These are phyloP conservation scores for Pseudogymnoascus sp. DNA, from an alignment of 2,329 filamentous ascomycete genomes.

Conservation along the genomic window DNA sequence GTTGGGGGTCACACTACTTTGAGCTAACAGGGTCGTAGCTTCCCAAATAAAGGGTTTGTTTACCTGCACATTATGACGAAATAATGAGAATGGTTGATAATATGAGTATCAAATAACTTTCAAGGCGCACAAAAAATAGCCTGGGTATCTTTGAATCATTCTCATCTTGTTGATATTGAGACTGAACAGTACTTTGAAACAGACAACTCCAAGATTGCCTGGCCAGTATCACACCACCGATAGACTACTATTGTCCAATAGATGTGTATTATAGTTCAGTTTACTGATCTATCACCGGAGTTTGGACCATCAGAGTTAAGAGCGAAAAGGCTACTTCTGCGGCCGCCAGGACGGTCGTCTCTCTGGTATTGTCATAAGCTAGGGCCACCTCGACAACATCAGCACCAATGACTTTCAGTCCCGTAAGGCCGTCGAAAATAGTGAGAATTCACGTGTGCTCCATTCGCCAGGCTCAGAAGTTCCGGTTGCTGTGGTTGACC, in stretches of 20 bases:
- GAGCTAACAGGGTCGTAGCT: constrained; percentile 1
- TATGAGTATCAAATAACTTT: not conserved
- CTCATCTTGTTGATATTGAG: not conserved
- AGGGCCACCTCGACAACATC: constrained; percentile 57
- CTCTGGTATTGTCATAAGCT: constrained; percentile 52
- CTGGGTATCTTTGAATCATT: not conserved
- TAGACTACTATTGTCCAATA: too few species aligned
- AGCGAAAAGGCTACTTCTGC: constrained; percentile 41
- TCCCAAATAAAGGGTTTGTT: not conserved
- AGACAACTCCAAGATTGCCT: too few species aligned
- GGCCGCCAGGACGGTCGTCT: constrained; percentile 45
- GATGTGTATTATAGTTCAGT: not conserved
- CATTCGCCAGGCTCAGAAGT: constrained; percentile 56
- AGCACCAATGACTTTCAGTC: constrained; percentile 49
- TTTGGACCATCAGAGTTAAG: constrained; percentile 36
- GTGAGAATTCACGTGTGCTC: constrained; percentile 52
- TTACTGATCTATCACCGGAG: constrained; percentile 21
- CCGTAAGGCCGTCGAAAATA: constrained; percentile 50
- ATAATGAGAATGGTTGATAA: not conserved
- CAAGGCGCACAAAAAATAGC: not conserved
- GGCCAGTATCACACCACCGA: too few species aligned
- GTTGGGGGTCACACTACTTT: not conserved
- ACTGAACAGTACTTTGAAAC: too few species aligned
- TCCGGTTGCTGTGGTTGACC: constrained; percentile 27
- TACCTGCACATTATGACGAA: not conserved